Base-by-base conservation (phyloP, 2,329 filamentous ascomycete species). In the Fusarium pseudonygamai region DNA sequence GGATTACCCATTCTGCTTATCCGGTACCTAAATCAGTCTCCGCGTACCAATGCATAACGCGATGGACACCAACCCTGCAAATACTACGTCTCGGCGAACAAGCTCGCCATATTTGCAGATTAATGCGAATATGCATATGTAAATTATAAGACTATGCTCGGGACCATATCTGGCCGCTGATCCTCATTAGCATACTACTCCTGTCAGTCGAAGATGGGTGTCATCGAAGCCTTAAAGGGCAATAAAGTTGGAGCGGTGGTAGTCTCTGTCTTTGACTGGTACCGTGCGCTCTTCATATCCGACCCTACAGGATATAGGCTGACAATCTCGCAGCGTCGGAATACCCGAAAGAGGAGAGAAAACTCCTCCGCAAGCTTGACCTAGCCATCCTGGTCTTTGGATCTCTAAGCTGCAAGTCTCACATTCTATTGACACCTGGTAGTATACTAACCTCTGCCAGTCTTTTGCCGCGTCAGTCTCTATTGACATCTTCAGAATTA, bases 191-290 rank as follows among this genome's bases (percentile, higher is more conserved):
- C 4, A 18, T 24, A 42, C 16, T 1, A 13, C 11, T 16, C 36
- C 16, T 10, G 18, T 12, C 3, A 5, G n/a, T 3, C 6, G 1
- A 64, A 57, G 6, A 66, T 66, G 63, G 22, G 30, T 0, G 10
- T 66, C 3, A 2, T 47, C 3, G 8, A 22, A n/a, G 5, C 6
- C 3, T 11, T 66, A 4, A 65, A 58, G 6, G 24, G 1, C 0
- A 66, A 47, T 10, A 66, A 58, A 3, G 47, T 58, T 1, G 47
- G 63, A 0, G 60, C 60, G 6, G 63, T 65, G 13, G 47, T 66
- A 2, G 16, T 66, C 2, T 66, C 63, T 0, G 47, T 66, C 2
- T 64, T 66, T 40, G 60, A 66, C 10, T 66, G 63, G 63, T 66
- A 66, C 1, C 60, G 47, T 66, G 6, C 1, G 60, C 37, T 22